Base-by-base conservation (phyloP, 805 yeast species). In the Trichomonascus vanleenenianus region DNA sequence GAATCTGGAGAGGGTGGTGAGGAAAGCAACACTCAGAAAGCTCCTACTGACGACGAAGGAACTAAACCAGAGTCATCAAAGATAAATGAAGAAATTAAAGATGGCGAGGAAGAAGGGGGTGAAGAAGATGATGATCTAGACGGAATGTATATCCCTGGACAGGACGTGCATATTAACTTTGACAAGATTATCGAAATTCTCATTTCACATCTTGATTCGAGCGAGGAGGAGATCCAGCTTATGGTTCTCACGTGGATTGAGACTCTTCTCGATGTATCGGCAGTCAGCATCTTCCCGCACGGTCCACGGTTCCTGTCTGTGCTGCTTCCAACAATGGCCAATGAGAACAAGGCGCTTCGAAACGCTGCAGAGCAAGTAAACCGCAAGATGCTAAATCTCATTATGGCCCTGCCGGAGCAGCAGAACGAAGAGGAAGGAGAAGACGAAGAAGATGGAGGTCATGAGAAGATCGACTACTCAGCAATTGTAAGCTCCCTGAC, bases 191-290 rank as follows among this genome's bases (percentile, higher is more conserved):
- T 88, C 31, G 86, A 82, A 41, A 86, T 91, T 35, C 63, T 93
- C 41, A 76, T 91, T n/a, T 77, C 87, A 1, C 85, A 86, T 50
- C 69, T 93, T 43, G 85, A 85, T 50, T 78, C 81, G 1, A 73
- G 83, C 1, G 87, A 80, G 49, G 77, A 75, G 38, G 85, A 85
- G 54, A 84, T 89, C 39, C 94, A 86, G 61, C 63, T 81, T 30
- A 85, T 84, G 2, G 86, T 86, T 0, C 68, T 91, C 42, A 77
- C 79, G 40, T 93, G 98, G 98, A 65, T 93, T 12, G 80, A 77
- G 45, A 79, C 80, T 14, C 68, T 93, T 30, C 64, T 93, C 20
- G 77, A 75, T 12, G 78, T 85, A 14, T 79, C 91, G 0, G 91
- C 97, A 1, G 70, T 73, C 34, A 83, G 89, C 39, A 81, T 91